Evolutionary conservation across 2,329 filamentous ascomycete species (phyloP), one percentile per base, ranked within the genome.

Genomic region (Aspergillus fumigatus): DNA sequence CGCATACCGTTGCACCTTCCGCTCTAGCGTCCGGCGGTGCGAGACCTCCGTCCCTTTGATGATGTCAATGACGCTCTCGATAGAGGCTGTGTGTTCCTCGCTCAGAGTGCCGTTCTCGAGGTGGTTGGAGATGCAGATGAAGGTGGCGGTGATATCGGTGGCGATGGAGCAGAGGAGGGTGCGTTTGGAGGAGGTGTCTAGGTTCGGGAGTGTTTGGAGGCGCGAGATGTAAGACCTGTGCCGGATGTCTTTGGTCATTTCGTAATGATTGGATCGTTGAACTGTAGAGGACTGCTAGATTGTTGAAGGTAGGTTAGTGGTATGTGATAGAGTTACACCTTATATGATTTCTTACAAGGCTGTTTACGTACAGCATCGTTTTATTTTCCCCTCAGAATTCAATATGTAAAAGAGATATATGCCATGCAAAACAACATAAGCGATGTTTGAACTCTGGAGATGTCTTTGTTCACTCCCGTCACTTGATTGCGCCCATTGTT

Each of bases 61-160:
- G 19, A 55, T 65, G 5, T 59, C 51, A 48, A 72, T 62, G 19
- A 74, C 55, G 1, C 60, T 40, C 53, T 72, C 61, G 35, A 73
- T 62, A 2, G 69, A 64, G 0, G 41, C 43, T 0, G 67, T 69
- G 32, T 73, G 62, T 3, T 57, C 47, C 1, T 57, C 14, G 25
- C 43, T 53, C 3, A 75, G 63, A 8, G 54, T 64, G 1, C 67
- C 70, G 4, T 56, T 56, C n/a, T 62, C 60, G 17, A 65, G 48
- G 19, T 70, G 65, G 17, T 63, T 60, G 14, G 63, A 62, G 50
- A 75, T 67, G 32, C 54, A 62, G 48, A 67, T 65, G 21, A 75
- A 67, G 3, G 63, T 64, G 0, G 62, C 61, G 19, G 61, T 55
- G 45, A 75, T 70, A 49, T 75, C 70, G 35, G 64, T 55, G 19